Base-by-base conservation (phyloP, 768 basidiomycete genomes). In the Filobasidium wieringae region DNA sequence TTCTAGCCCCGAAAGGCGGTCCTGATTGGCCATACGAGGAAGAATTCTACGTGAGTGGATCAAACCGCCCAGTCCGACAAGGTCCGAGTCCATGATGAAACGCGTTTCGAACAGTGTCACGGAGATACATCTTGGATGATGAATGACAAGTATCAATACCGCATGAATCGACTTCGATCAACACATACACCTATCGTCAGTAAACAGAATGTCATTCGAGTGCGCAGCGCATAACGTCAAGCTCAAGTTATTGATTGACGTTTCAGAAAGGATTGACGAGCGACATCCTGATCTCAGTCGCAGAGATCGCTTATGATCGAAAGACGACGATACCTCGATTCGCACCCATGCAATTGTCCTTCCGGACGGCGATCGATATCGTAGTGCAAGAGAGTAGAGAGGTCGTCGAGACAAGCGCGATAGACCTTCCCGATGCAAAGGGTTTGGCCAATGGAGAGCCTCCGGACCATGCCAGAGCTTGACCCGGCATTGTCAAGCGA, bases 131-230 rank as follows among this genome's bases (percentile, higher is more conserved):
- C 76, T 1, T 78, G 80, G 73, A 71, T 83, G 8, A 78, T 47
- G 15, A 27, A 47, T 24, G 43, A 77, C 32, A 75, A 78, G 34
- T 76, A 78, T 8, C 63, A 74, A 0, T 91, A 90, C 64, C 81
- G 90, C 17, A 84, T 88, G 81, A 87, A 92, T 68, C 83, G 89
- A 7, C 84, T 93, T 65, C 80, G 87, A 33, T 83, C 84, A 2
- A 78, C 78, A 0, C 84, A 84, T 0, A 88, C 88, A 17, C 83
- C 88, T 31, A 60, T 72, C 64, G 69, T 57, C 59, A 63, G 65
- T 45, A 4, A n/a, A 15, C 12, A 37, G n/a, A 19, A 22, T 15
- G 7, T 22, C 14, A n/a, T 2, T n/a, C 4, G 33, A 5, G 4
- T 7, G 8, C 2, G 4, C 2, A 26, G 30, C 12, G 31, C 5